Percentiles rank a stretch among this genome's conserved stretches.
Conservation (phyloP, 2,329 filamentous ascomycete species). For the Diplodia mutila region DNA sequence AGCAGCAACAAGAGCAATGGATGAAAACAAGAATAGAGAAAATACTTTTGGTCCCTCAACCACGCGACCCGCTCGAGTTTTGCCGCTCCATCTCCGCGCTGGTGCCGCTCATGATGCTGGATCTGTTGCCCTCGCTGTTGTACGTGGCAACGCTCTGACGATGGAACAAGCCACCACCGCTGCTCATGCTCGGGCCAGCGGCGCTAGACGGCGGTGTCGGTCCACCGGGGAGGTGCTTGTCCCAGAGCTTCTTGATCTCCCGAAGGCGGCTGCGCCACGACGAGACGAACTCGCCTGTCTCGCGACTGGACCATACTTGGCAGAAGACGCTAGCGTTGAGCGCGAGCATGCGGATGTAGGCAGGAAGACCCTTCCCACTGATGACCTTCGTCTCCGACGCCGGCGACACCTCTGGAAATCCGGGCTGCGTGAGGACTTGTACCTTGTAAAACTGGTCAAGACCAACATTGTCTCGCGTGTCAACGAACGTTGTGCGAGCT, state of each 20-base stretch:
- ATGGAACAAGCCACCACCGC: slow-evolving; percentile 36
- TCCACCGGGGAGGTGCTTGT: slow-evolving; percentile 55
- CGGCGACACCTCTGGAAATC: slow-evolving; percentile 89
- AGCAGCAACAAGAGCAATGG: slow-evolving; percentile 6
- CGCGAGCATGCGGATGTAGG: slow-evolving; percentile 84
- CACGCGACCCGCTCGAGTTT: slow-evolving; percentile 20
- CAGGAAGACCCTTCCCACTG: slow-evolving; percentile 77
- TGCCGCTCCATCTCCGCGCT: slow-evolving; percentile 28
- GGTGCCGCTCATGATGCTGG: slow-evolving; percentile 39
- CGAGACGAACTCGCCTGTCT: slow-evolving; percentile 80
- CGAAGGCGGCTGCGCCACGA: slow-evolving; percentile 87
- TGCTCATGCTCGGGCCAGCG: slow-evolving; percentile 37
- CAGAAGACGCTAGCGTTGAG: slow-evolving; percentile 94
- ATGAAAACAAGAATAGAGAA: background rate
- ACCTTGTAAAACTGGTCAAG: slow-evolving; percentile 76
- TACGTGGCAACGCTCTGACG: slow-evolving; percentile 42
- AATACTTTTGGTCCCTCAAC: background rate
- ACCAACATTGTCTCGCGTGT: slow-evolving; percentile 43
- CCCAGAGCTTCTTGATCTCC: slow-evolving; percentile 80
- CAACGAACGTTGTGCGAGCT: slow-evolving; percentile 73
- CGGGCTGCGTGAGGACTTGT: slow-evolving; percentile 82
- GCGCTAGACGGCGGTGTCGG: slow-evolving; percentile 33
- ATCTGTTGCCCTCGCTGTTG: slow-evolving; percentile 43
- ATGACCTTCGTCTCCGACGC: slow-evolving; percentile 89
- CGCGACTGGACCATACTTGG: slow-evolving; percentile 79